These are phyloP conservation scores for Chloropicon primus DNA, from an alignment of 139 green algal species.

Conservation along the genomic window DNA sequence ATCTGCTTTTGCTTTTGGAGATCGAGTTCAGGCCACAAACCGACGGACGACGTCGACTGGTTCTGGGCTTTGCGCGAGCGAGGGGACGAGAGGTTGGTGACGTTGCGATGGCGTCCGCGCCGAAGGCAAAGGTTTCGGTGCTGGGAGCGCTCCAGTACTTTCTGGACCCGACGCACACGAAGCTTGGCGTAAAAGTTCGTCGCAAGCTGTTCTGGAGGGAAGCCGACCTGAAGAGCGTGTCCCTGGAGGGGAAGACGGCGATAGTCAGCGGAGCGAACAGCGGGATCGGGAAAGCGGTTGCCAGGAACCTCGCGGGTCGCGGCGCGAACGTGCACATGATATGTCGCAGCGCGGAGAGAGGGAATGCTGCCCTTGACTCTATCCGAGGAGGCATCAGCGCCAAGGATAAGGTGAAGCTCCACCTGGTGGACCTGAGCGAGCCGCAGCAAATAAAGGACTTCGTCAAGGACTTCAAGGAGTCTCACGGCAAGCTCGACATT, in stretches of 20 bases:
- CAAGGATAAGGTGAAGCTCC: neutral
- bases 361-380: neutral
- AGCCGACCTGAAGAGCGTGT: neutral
- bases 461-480: neutral
- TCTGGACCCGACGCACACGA: neutral
- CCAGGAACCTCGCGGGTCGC: neutral
- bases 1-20: no score
- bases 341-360: neutral
- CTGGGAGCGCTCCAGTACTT: neutral
- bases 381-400: neutral
- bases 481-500: neutral
- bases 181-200: neutral
- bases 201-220: neutral
- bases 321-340: neutral
- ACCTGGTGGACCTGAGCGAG: neutral
- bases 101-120: neutral
- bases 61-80: no score
- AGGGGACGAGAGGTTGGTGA: no score
- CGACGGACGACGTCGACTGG: no score
- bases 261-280: neutral
- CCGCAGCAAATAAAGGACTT: neutral
- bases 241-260: neutral
- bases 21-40: no score
- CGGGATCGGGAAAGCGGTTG: neutral
- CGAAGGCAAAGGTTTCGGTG: neutral